A percentile compares a stretch with the other conserved stretches of the same genome.
phyloP scores from a whole-genome alignment of 495 filamentous ascomycete genomes.

The Halenospora varia region DNA sequence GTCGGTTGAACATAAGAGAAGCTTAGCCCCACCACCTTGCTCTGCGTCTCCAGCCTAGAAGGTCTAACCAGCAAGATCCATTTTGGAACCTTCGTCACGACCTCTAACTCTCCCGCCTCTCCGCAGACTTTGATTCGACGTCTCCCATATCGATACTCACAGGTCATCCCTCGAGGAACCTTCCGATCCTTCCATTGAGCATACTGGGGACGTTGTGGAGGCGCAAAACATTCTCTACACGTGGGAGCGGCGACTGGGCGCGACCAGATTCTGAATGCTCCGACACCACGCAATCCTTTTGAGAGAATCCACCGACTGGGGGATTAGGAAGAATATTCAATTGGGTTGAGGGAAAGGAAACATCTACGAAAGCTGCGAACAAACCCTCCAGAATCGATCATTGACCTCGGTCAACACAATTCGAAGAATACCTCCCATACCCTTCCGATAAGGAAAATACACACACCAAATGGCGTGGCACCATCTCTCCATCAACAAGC shows the following conservation, averaged over 20 bases:
- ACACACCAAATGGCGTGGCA: conserved; percentile 78
- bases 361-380: not conserved
- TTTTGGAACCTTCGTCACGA: not conserved
- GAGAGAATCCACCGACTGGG: conserved; percentile 26
- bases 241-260: conserved; percentile 52
- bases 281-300: conserved; percentile 27
- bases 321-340: conserved; percentile 14
- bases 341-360: conserved; percentile 15
- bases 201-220: not conserved
- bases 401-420: not conserved
- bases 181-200: not conserved
- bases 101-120: not conserved
- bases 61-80: not conserved
- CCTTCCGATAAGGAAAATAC: not conserved
- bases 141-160: not conserved
- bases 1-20: not conserved
- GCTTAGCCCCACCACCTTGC: not conserved
- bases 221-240: not conserved
- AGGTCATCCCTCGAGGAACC: not conserved
- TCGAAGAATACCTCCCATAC: not conserved
- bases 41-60: not conserved
- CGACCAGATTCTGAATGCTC: conserved; percentile 42
- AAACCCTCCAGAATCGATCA: not conserved
- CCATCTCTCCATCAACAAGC: conserved; percentile 86
- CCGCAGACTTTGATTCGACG: not conserved